Evolutionary conservation across 768 basidiomycete species (phyloP).

Genomic region (Wakefieldia striispora): DNA sequence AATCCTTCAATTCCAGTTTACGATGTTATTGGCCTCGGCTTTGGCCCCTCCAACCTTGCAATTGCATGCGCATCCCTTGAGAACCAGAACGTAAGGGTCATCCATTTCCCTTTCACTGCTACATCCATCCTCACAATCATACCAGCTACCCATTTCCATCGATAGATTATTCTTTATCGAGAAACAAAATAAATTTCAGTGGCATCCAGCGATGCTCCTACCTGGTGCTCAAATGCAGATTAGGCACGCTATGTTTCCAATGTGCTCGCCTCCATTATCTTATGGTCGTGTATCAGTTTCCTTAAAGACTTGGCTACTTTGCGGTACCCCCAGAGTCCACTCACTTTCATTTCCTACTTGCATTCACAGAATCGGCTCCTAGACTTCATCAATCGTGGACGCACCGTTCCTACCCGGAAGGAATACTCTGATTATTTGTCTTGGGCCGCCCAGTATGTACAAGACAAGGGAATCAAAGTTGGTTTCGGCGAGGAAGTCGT

Average conservation of each 20-base stretch:
- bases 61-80: constrained; percentile 51
- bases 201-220: constrained; percentile 58
- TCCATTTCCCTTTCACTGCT: neutral
- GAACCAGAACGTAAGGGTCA: constrained; percentile 19
- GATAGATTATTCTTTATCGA: constrained; percentile 46
- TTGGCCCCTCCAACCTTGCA: constrained; percentile 54
- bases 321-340: constrained; percentile 47
- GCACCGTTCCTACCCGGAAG: constrained; percentile 48
- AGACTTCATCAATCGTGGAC: constrained; percentile 53
- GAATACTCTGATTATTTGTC: constrained; percentile 55
- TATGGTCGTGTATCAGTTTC: constrained; percentile 33
- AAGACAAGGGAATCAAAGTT: constrained; percentile 42
- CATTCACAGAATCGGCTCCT: constrained; percentile 48
- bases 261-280: neutral
- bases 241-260: constrained; percentile 30
- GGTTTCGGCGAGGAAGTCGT: constrained; percentile 48
- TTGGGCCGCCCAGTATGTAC: constrained; percentile 48
- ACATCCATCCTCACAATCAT: neutral
- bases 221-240: constrained; percentile 55
- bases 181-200: constrained; percentile 44
- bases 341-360: constrained; percentile 54
- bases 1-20: constrained; percentile 18
- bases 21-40: constrained; percentile 51
- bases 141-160: constrained; percentile 18
- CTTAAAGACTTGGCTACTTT: constrained; percentile 55